Base-by-base conservation (phyloP, 176 grass and related monocot species). In the Avena insularis region DNA sequence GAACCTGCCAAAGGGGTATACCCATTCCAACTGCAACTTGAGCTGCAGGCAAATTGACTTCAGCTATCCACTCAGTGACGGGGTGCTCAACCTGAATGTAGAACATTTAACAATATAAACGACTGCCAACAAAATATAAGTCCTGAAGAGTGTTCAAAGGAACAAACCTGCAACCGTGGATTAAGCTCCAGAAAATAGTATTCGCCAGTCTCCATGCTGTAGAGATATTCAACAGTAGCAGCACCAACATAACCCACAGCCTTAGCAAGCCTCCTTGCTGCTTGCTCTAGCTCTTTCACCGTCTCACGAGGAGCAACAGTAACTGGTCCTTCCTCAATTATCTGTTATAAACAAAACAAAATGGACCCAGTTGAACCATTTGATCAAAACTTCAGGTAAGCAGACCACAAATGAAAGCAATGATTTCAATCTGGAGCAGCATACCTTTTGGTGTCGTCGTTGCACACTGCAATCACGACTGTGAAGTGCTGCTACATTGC, bases 381-480 rank as follows among this genome's bases (percentile, higher is more conserved):
- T 20, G 45, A 77, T 14, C n/a, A 59, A 55, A 60, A 53, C 45
- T 77, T 54, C 71, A 85, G 7, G 63, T 45, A 48, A 65, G 16
- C 75, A 83, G 60, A 9, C n/a, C 21, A 36, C 8, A 29, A 71
- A 77, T 48, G 78, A 47, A 86, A 82, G 48, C 12, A 16, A 69
- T 77, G 29, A 33, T 45, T 85, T 84, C 53, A 70, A 45, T 69
- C 21, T 80, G 38, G 57, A 50, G 81, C 43, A 49, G 25, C 80
- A 71, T 23, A 91, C 97, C 94, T 99, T 99, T 88, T 96, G 97
- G 79, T 99, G 97, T 46, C 97, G 85, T 51, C 97, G 93, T 94
- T 99, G 97, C 77, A 99, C 90, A 87, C 97, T 99, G 88, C 97
- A 99, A 85, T 99, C 97, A 87, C 97, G 90, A 88, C 97, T 99